These are phyloP conservation scores for Penicillium argentinense DNA, from an alignment of 495 filamentous ascomycete species.

Conservation along the genomic window DNA sequence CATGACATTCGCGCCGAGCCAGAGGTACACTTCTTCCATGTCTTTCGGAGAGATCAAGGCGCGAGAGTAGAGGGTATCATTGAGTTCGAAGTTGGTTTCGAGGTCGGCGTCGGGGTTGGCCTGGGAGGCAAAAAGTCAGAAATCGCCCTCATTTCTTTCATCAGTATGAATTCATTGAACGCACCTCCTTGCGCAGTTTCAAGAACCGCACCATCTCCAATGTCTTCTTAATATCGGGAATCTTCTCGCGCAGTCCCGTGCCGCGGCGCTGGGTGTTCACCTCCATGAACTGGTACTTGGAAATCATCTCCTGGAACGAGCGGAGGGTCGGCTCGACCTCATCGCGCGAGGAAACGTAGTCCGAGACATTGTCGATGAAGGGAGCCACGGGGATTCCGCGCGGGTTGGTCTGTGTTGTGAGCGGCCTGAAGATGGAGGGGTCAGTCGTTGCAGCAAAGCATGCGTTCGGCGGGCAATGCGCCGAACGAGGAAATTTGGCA, in stretches of 20 bases:
- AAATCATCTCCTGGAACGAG: slow-evolving; percentile 99
- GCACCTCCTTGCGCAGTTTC: slow-evolving; percentile 46
- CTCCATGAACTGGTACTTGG: slow-evolving; percentile 99
- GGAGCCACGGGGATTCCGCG: slow-evolving; percentile 93
- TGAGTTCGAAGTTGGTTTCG: slow-evolving; percentile 92
- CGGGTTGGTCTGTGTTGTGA: slow-evolving; percentile 66
- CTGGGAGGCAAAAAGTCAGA: slow-evolving; percentile 8
- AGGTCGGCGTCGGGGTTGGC: slow-evolving; percentile 42
- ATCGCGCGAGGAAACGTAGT: slow-evolving; percentile 82
- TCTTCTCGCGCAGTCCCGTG: slow-evolving; percentile 86
- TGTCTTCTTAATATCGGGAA: slow-evolving; percentile 97
- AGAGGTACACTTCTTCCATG: slow-evolving; percentile 93
- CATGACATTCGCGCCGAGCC: slow-evolving; percentile 99
- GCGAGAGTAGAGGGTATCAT: slow-evolving; percentile 92
- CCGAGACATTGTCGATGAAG: slow-evolving; percentile 94
- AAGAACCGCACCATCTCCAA: slow-evolving; percentile 88
- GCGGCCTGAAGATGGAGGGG: slow-evolving; percentile 26
- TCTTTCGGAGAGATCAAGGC: slow-evolving; percentile 76
- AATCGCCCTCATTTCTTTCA: neutral
- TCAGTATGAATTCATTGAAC: neutral
- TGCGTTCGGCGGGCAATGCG: neutral
- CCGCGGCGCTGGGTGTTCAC: slow-evolving; percentile 81
- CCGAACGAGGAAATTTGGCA: neutral
- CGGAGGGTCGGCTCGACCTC: slow-evolving; percentile 89
- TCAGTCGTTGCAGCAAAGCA: slow-evolving; percentile 14